Conservation (phyloP, 129 eudicot species). For the Kitagawia praeruptora region DNA sequence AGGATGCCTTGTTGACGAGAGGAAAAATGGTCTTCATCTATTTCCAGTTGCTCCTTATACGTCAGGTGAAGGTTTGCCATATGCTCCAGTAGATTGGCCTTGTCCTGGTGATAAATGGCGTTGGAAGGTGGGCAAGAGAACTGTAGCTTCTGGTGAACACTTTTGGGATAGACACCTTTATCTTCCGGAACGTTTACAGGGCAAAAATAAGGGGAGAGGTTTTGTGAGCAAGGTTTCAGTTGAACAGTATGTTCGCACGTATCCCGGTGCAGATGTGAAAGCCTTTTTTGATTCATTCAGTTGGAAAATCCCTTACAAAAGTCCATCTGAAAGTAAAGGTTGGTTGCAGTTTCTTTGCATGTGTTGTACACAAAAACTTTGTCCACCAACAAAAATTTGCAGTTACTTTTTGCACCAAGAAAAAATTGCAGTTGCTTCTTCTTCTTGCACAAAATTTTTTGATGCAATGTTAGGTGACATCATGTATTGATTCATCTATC, state of each 20-base stretch:
- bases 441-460: background rate
- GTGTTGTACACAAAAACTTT: background rate
- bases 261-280: conserved; percentile 49
- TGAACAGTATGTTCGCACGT: conserved; percentile 38
- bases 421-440: background rate
- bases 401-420: too few relatives aligned
- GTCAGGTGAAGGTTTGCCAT: conserved; percentile 69
- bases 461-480: background rate
- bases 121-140: conserved; percentile 85
- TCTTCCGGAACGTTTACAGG: conserved; percentile 41
- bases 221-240: conserved; percentile 63
- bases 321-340: conserved; percentile 32
- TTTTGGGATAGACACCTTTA: conserved; percentile 65
- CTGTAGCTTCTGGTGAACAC: conserved; percentile 22
- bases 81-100: conserved; percentile 83
- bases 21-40: conserved; percentile 32
- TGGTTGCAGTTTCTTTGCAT: conserved; percentile 8
- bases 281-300: conserved; percentile 77
- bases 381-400: too few relatives aligned
- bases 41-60: conserved; percentile 33
- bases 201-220: conserved; percentile 14
- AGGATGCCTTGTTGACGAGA: conserved; percentile 24
- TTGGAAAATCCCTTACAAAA: conserved; percentile 67
- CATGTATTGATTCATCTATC: too few relatives aligned
- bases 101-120: conserved; percentile 71